Percentiles rank a stretch among this genome's conserved stretches.
Evolutionary conservation across 192 early-diverging fungal genomes (phyloP).

Genomic region (Ambispora gerdemannii): DNA sequence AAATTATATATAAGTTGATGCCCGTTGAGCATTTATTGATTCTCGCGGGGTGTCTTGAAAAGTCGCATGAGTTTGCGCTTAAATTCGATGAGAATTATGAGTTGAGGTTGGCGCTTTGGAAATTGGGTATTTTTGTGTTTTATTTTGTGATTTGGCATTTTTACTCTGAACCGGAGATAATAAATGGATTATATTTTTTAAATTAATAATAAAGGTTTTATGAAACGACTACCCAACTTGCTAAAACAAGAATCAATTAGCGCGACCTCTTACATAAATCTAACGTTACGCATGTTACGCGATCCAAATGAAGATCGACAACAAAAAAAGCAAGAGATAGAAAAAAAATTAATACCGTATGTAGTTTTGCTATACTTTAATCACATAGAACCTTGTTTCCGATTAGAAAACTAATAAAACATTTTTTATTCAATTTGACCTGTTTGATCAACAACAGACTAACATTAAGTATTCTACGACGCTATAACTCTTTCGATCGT

Average conservation of each 20-base stretch:
- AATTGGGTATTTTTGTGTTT: constrained; percentile 41
- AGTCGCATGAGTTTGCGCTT: constrained; percentile 75
- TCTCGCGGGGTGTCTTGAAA: constrained; percentile 75
- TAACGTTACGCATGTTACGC: constrained; percentile 64
- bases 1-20: constrained; percentile 57
- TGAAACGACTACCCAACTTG: constrained; percentile 86
- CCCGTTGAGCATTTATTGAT: constrained; percentile 64
- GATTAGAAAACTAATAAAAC: neutral
- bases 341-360: constrained; percentile 45
- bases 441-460: neutral
- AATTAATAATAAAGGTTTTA: constrained; percentile 56
- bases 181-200: constrained; percentile 1
- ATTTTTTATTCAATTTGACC: neutral
- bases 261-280: constrained; percentile 61
- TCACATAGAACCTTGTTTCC: too few species aligned
- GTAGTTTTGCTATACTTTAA: too few species aligned
- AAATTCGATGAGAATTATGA: constrained; percentile 75
- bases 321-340: constrained; percentile 37
- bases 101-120: constrained; percentile 77
- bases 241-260: constrained; percentile 86
- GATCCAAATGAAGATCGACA: constrained; percentile 46
- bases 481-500: constrained; percentile 65
- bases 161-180: neutral
- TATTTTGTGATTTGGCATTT: neutral
- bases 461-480: constrained; percentile 47